Evolutionary conservation across 805 yeast genomes (phyloP).

Genomic region (Jamesozyma gamospora): DNA sequence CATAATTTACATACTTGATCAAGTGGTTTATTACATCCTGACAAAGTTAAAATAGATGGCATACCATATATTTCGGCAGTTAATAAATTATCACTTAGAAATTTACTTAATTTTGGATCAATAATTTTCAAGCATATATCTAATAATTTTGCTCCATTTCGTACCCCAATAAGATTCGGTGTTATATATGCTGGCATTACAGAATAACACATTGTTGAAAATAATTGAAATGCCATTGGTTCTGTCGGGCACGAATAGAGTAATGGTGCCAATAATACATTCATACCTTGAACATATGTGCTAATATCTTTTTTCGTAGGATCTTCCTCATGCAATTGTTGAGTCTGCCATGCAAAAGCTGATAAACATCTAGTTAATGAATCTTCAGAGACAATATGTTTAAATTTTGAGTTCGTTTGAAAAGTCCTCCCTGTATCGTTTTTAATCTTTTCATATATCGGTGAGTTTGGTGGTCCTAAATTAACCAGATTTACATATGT

Average conservation of each 20-base stretch:
- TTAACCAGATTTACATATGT: slow-evolving; percentile 45
- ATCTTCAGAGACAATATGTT: slow-evolving; percentile 56
- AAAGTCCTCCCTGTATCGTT: slow-evolving; percentile 83
- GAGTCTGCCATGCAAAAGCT: slow-evolving; percentile 49
- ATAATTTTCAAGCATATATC: slow-evolving; percentile 61
- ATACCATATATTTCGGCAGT: slow-evolving; percentile 84
- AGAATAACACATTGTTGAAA: slow-evolving; percentile 48
- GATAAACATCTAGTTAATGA: slow-evolving; percentile 59
- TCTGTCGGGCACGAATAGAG: slow-evolving; percentile 68
- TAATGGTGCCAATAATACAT: slow-evolving; percentile 76
- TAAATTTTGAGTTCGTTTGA: slow-evolving; percentile 61
- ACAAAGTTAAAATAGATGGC: slow-evolving; percentile 69
- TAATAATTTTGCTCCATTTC: slow-evolving; percentile 62
- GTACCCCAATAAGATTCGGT: slow-evolving; percentile 72
- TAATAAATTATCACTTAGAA: slow-evolving; percentile 34
- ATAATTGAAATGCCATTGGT: slow-evolving; percentile 72
- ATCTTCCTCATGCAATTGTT: slow-evolving; percentile 7
- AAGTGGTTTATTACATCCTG: slow-evolving; percentile 84
- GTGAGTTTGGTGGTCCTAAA: slow-evolving; percentile 49
- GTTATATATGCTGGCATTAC: slow-evolving; percentile 72
- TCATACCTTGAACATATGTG: slow-evolving; percentile 84
- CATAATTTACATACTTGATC: slow-evolving; percentile 65
- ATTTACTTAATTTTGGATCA: slow-evolving; percentile 61
- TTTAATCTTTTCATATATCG: slow-evolving; percentile 49
- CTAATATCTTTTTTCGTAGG: slow-evolving; percentile 8